Evolutionary conservation across 345 rosid species (phyloP), one percentile per base, ranked within the genome.

Genomic region (Adansonia digitata): DNA sequence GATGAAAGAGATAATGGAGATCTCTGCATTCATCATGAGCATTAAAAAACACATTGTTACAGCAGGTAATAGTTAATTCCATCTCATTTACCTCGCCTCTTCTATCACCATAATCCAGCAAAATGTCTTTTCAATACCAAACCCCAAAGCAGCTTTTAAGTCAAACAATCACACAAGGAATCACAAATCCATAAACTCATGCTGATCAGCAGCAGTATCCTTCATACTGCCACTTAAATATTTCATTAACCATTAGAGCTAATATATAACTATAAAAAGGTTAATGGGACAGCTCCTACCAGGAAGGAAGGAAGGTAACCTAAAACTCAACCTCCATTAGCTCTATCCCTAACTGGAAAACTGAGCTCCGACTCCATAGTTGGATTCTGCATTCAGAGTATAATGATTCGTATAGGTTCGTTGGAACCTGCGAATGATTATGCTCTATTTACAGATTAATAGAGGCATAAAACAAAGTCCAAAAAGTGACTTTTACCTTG

Each of bases 371-470:
- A 84, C 86, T 77, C 85, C 87, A 1, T 63, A 77, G 85, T 76
- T 76, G 87, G 86, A 77, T 78, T 82, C 91, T 82, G 89, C 61
- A 71, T 60, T 27, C 59, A 78, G 85, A 79, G 84, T 49, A 79
- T 78, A 86, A 83, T 71, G 77, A 84, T 86, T 77, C 91, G 72
- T 60, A 74, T 57, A 79, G 81, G 81, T 76, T 81, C 73, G 2
- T 15, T 49, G 24, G 76, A 75, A 71, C 85, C 85, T 42, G 80
- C 48, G 87, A 77, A 85, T 73, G 74, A 48, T 82, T 77, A 89
- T 67, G 79, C 90, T 89, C 89, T 81, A 85, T 82, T 84, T 10
- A 84, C 93, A 89, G 90, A 87, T 73, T 82, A 79, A 83, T 75
- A 81, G 88, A 89, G 90, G 91, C 82, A 81, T 77, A 73, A 57